Evolutionary conservation across 164 flowering plant genomes (phyloP).

Genomic region (Echeveria elegans): DNA sequence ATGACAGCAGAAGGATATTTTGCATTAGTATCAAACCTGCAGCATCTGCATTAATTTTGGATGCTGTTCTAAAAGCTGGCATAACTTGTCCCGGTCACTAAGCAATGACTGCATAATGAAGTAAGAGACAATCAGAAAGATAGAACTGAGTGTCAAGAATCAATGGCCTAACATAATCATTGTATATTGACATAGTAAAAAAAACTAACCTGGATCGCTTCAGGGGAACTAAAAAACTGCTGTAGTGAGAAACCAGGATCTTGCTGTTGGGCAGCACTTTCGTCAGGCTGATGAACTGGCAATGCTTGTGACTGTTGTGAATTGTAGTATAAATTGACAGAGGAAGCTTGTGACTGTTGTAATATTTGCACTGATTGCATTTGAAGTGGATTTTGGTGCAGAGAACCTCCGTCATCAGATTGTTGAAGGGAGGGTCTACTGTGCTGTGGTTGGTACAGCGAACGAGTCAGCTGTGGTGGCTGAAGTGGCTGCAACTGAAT

Average conservation of each 20-base stretch:
- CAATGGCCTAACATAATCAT: background rate
- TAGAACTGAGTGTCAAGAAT: background rate
- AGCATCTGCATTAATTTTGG: conserved; percentile 98
- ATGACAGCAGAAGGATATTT: background rate
- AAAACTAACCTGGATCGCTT: conserved; percentile 80
- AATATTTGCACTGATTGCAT: conserved; percentile 54
- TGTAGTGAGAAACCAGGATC: conserved; percentile 64
- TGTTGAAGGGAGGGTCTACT: conserved; percentile 54
- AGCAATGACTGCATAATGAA: conserved; percentile 58
- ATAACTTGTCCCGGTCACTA: conserved; percentile 84
- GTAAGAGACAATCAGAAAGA: background rate
- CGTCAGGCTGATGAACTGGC: conserved; percentile 39
- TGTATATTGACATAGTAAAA: background rate
- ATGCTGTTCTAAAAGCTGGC: conserved; percentile 90
- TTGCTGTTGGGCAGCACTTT: conserved; percentile 40
- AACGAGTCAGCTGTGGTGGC: conserved; percentile 72
- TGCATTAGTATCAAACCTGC: conserved; percentile 44
- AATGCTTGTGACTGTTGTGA: conserved; percentile 43
- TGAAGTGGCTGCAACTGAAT: conserved; percentile 75
- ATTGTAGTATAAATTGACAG: conserved; percentile 48
- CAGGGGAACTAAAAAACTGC: conserved; percentile 73
- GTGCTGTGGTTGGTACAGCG: conserved; percentile 69
- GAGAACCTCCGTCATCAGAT: conserved; percentile 45
- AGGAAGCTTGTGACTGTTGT: conserved; percentile 61
- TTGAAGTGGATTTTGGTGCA: conserved; percentile 47